Base-by-base conservation (phyloP, 2,329 filamentous ascomycete species). In the Colletotrichum abscissum region DNA sequence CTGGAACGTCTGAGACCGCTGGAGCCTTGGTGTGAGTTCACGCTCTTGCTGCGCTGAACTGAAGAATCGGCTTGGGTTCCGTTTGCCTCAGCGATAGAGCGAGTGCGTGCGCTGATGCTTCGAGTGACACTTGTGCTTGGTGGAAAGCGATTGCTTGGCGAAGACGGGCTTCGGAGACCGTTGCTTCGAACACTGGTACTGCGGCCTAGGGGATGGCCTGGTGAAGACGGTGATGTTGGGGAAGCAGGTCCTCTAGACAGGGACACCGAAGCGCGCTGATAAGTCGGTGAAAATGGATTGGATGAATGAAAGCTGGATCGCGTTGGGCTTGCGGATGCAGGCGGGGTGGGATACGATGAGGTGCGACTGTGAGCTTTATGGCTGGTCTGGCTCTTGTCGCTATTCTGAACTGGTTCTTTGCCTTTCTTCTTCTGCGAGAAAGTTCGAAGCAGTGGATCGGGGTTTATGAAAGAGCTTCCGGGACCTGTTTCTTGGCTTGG, bases 401-500 rank as follows among this genome's bases (percentile, higher is more conserved):
- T 63, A 26, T 12, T 19, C 55, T 35, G 62, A n/a, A 38, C 30
- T 26, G 46, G 57, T 22, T 68, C 75, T 56, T 72, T 73, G 33
- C 70, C 60, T 57, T 75, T 78, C 76, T 74, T 79, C 75, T 59
- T 78, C 71, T 78, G 63, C 77, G 74, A 76, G 59, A 76, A 76
- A 19, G 73, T 75, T 19, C 74, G 69, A n/a, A 75, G 73, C 26
- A 76, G 74, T 60, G 76, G 78, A 22, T 75, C 78, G 68, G 76
- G 75, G 66, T 80, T 81, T 85, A 86, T 81, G 78, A 91, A 89
- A 75, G 90, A 89, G 4, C 86, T 85, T 72, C 89, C 89, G n/a
- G 89, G 88, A 8, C 92, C 91, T 60, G 90, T 92, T 79, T 93
- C 90, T 74, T 92, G 88, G 73, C 86, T 90, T 16, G 92, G 92